These are phyloP conservation scores for Amanita thiersii DNA, from an alignment of 768 basidiomycete genomes.

Conservation along the genomic window DNA sequence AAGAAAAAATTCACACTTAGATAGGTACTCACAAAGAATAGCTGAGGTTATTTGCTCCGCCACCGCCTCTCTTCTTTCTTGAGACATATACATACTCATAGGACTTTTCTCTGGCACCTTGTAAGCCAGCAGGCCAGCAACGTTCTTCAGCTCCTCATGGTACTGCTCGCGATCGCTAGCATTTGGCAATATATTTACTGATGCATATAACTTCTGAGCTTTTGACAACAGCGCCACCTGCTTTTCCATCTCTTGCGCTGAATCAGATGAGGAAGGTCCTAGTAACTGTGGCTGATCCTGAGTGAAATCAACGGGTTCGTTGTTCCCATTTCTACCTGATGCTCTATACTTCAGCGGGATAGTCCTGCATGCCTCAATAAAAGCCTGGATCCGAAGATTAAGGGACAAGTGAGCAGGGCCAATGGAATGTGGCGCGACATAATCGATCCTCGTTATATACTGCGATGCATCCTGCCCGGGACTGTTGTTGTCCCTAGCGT, in stretches of 20 bases:
- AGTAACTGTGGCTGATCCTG: constrained; percentile 6
- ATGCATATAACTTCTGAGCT: constrained; percentile 61
- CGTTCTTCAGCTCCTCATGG: constrained; percentile 62
- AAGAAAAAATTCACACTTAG: background rate
- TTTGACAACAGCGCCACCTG: constrained; percentile 42
- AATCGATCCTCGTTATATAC: constrained; percentile 2
- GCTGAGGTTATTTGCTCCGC: constrained; percentile 87
- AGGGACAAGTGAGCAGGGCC: constrained; percentile 71
- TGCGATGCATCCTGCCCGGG: constrained; percentile 9
- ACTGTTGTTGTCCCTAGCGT: background rate
- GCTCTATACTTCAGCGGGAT: constrained; percentile 45
- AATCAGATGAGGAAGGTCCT: constrained; percentile 1
- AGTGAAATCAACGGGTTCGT: constrained; percentile 10
- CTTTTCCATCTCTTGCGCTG: constrained; percentile 25
- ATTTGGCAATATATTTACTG: constrained; percentile 48
- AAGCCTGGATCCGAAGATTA: constrained; percentile 81
- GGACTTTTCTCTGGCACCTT: constrained; percentile 70
- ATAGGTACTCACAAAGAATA: constrained; percentile 58
- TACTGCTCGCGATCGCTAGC: constrained; percentile 53
- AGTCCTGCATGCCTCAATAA: constrained; percentile 80
- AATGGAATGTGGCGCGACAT: constrained; percentile 31
- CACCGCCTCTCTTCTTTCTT: constrained; percentile 69
- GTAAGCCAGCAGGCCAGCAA: constrained; percentile 79
- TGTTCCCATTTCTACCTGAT: constrained; percentile 10
- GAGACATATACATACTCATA: constrained; percentile 66